Evolutionary conservation across 257 asterid species (phyloP).

Genomic region (Solanum ossicruentum): DNA sequence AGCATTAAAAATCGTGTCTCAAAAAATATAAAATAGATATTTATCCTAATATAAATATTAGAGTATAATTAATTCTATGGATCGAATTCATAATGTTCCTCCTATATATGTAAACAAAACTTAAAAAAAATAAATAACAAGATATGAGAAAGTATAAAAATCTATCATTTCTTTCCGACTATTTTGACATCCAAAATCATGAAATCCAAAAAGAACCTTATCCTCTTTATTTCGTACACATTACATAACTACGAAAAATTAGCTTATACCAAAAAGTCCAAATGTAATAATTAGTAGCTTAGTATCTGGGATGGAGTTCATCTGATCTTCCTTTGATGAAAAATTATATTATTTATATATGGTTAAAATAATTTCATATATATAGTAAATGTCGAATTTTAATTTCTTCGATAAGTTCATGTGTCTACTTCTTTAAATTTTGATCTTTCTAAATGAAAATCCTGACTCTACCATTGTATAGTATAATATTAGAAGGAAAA

Average conservation of each 20-base stretch:
- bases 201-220: not conserved
- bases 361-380: too few species aligned
- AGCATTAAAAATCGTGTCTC: fast-evolving
- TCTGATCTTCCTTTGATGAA: too few species aligned
- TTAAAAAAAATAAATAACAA: not conserved
- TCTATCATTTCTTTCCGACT: not conserved
- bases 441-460: too few species aligned
- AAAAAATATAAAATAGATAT: fast-evolving
- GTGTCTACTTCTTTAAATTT: too few species aligned
- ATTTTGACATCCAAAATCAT: not conserved
- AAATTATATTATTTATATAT: too few species aligned
- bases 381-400: too few species aligned
- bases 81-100: not conserved
- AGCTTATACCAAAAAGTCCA: not conserved
- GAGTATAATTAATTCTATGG: fast-evolving
- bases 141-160: not conserved
- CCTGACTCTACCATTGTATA: too few species aligned
- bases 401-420: too few species aligned
- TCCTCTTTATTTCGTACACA: not conserved
- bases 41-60: not conserved
- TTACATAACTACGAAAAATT: too few species aligned
- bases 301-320: too few species aligned
- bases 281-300: too few species aligned
- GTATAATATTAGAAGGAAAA: not conserved
- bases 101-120: not conserved